Evolutionary conservation across 2,329 filamentous ascomycete genomes (phyloP).

Genomic region (Diaporthe citri): DNA sequence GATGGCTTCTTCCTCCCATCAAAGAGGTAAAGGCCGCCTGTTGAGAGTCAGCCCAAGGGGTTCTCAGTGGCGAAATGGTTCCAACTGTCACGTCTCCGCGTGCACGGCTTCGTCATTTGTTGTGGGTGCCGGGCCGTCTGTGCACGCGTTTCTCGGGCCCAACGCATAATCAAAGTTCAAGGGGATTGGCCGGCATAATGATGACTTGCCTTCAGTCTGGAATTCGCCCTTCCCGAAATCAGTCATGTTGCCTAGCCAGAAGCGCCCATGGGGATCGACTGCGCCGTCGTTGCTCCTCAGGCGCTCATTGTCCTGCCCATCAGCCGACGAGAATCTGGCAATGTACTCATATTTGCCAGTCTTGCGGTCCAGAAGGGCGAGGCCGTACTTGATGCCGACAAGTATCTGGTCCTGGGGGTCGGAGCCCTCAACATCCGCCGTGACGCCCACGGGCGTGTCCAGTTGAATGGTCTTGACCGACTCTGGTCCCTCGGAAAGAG

Average conservation of each 20-base stretch:
- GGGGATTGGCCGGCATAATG: background rate
- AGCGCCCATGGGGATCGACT: constrained; percentile 82
- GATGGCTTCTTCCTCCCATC: constrained; percentile 68
- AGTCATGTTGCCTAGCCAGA: constrained; percentile 91
- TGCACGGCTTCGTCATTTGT: background rate
- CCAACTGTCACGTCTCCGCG: background rate
- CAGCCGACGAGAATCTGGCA: constrained; percentile 58
- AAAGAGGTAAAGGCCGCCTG: constrained; percentile 81
- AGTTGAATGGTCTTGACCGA: constrained; percentile 73
- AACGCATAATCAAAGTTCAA: background rate
- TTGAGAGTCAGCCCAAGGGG: constrained; percentile 28
- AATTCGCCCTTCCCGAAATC: constrained; percentile 73
- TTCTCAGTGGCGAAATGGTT: constrained; percentile 8
- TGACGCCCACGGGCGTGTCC: constrained; percentile 72
- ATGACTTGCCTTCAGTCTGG: constrained; percentile 67
- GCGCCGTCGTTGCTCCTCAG: constrained; percentile 85
- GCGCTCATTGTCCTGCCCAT: constrained; percentile 58
- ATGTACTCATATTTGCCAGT: constrained; percentile 68
- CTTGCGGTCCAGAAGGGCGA: constrained; percentile 80
- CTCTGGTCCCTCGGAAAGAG: constrained; percentile 71
- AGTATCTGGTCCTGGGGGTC: constrained; percentile 75
- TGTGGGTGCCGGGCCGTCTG: background rate
- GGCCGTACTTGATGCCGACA: constrained; percentile 84
- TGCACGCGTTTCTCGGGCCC: constrained; percentile 2
- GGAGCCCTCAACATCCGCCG: constrained; percentile 80